Conservation (phyloP, 2,329 filamentous ascomycete genomes). For the Endothia cerciana region DNA sequence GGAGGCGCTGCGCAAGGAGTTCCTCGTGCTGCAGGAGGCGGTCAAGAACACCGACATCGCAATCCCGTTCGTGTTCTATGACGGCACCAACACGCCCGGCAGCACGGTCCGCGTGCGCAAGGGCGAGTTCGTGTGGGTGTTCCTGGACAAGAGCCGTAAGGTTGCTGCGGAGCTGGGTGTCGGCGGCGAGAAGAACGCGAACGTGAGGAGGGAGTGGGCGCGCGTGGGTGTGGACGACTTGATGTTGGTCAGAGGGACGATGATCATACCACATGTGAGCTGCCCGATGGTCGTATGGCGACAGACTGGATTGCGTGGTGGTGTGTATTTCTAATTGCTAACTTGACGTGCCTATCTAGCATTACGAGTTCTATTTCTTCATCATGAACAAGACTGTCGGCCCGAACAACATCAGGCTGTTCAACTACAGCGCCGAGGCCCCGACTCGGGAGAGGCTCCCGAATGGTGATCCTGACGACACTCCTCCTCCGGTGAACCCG, state of each 20-base stretch:
- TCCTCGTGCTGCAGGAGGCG: slow-evolving; percentile 78
- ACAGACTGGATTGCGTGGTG: slow-evolving; percentile 18
- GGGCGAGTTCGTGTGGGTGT: slow-evolving; percentile 90
- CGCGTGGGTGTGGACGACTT: slow-evolving; percentile 93
- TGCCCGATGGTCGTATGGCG: neutral
- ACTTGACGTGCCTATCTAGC: slow-evolving; percentile 55
- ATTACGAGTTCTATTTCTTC: slow-evolving; percentile 98
- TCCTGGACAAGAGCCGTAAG: slow-evolving; percentile 88
- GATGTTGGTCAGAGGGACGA: slow-evolving; percentile 85
- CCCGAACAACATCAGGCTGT: slow-evolving; percentile 73
- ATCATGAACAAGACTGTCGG: slow-evolving; percentile 83
- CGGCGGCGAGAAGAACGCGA: slow-evolving; percentile 65
- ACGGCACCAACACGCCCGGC: slow-evolving; percentile 86
- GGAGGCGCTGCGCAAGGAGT: slow-evolving; percentile 77
- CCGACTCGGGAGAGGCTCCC: slow-evolving; percentile 35
- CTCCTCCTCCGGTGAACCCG: slow-evolving; percentile 36
- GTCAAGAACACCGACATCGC: slow-evolving; percentile 89
- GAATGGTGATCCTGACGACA: slow-evolving; percentile 12
- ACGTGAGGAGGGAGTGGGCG: slow-evolving; percentile 82
- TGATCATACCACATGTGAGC: slow-evolving; percentile 93
- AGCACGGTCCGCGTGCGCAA: slow-evolving; percentile 88
- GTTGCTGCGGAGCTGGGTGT: slow-evolving; percentile 83
- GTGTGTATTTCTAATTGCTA: slow-evolving; percentile 28
- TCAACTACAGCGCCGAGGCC: slow-evolving; percentile 69
- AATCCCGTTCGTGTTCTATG: slow-evolving; percentile 96